Conservation (phyloP, 2,329 filamentous ascomycete genomes). For the Colletotrichum sp. region DNA sequence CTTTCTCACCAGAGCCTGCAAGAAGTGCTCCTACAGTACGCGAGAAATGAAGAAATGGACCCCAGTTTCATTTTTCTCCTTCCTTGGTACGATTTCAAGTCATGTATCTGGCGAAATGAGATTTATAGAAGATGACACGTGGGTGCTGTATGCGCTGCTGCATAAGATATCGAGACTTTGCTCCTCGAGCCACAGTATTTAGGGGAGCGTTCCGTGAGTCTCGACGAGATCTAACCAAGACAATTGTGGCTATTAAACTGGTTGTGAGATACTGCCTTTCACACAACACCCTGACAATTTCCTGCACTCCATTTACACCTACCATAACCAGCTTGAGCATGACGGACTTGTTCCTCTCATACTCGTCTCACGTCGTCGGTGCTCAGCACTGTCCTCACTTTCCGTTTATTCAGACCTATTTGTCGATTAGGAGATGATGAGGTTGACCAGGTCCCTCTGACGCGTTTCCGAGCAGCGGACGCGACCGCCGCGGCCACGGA, state of each 20-base stretch:
- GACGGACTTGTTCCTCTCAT: neutral
- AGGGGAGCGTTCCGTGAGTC: neutral
- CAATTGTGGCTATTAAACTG: accelerated
- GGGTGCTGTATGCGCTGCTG: neutral
- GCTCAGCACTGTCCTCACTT: neutral
- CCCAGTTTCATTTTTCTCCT: neutral
- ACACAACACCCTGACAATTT: accelerated
- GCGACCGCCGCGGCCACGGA: accelerated
- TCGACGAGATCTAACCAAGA: neutral
- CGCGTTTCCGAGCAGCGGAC: neutral
- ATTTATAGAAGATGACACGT: neutral
- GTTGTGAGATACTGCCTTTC: too few relatives aligned
- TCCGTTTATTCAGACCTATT: neutral
- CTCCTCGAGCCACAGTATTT: neutral
- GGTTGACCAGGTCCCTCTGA: accelerated
- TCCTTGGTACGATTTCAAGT: accelerated
- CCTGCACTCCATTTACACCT: neutral
- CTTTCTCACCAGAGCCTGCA: accelerated
- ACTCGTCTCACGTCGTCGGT: accelerated
- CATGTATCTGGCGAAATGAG: neutral
- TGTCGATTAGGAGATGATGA: accelerated
- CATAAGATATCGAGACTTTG: neutral
- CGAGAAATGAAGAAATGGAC: neutral
- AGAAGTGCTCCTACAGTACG: accelerated
- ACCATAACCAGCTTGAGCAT: neutral